Evolutionary conservation across 2,329 filamentous ascomycete genomes (phyloP).

Genomic region (Exophiala oligosperma): DNA sequence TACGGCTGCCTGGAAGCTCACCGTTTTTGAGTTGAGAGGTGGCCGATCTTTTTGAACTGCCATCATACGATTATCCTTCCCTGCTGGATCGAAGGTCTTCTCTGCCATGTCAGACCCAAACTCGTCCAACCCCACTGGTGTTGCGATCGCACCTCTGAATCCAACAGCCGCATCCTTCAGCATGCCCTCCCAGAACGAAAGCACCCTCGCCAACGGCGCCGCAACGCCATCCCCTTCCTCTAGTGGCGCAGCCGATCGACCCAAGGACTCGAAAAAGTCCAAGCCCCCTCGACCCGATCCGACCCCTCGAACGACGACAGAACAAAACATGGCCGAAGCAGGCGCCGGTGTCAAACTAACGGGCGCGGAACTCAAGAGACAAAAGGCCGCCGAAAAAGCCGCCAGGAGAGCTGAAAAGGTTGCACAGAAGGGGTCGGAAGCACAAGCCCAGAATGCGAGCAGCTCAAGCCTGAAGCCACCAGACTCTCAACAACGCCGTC

Average conservation of each 20-base stretch:
- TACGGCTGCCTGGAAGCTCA: not conserved
- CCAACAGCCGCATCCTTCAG: conserved; percentile 25
- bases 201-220: conserved; percentile 5
- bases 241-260: not conserved
- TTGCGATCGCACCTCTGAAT: conserved; percentile 14
- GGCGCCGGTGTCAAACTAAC: conserved; percentile 39
- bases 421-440: conserved; percentile 48
- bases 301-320: conserved; percentile 15
- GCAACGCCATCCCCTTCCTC: not conserved
- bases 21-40: not conserved
- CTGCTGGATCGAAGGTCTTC: not conserved
- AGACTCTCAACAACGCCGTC: conserved; percentile 22
- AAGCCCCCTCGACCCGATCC: conserved; percentile 14
- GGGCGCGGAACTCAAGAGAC: conserved; percentile 78
- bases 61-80: not conserved
- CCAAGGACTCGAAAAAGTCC: conserved; percentile 11
- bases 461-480: conserved; percentile 31
- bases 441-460: conserved; percentile 24
- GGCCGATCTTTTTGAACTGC: not conserved
- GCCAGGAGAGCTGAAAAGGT: conserved; percentile 72
- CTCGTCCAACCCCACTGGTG: conserved; percentile 4
- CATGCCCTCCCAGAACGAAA: conserved; percentile 16
- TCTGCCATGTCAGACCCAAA: conserved; percentile 13
- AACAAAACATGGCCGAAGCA: conserved; percentile 28
- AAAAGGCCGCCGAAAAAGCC: conserved; percentile 87